Percentiles rank a stretch among this genome's conserved stretches.
Conservation (phyloP, 805 yeast genomes). For the Diddensiella santjacobensis region DNA sequence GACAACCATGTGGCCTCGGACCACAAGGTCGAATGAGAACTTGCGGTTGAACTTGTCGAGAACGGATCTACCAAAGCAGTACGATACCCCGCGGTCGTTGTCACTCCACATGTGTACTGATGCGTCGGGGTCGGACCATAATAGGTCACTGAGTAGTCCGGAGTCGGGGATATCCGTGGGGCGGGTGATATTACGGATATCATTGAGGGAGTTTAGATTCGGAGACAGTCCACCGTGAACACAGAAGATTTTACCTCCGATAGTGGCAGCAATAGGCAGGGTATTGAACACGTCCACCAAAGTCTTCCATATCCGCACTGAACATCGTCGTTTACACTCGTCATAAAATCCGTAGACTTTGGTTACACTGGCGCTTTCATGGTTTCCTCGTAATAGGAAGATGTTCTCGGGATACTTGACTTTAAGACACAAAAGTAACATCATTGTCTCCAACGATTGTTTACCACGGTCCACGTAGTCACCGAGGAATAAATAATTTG, state of each 20-base stretch:
- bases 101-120: constrained; percentile 75
- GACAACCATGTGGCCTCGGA: constrained; percentile 79
- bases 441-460: constrained; percentile 85
- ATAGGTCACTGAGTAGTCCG: constrained; percentile 64
- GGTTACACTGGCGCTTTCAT: constrained; percentile 92
- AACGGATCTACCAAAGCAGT: constrained; percentile 68
- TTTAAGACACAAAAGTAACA: constrained; percentile 78
- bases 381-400: constrained; percentile 86
- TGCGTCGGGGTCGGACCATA: constrained; percentile 80
- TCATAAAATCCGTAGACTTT: constrained; percentile 94
- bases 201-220: constrained; percentile 64
- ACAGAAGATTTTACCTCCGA: constrained; percentile 86
- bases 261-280: constrained; percentile 86
- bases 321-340: constrained; percentile 89
- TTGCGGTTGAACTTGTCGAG: constrained; percentile 64
- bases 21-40: constrained; percentile 70
- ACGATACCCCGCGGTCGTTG: constrained; percentile 73
- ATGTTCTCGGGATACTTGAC: constrained; percentile 92
- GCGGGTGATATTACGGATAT: constrained; percentile 61
- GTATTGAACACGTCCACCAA: constrained; percentile 91
- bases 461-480: constrained; percentile 96
- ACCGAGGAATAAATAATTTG: constrained; percentile 85
- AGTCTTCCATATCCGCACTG: constrained; percentile 82
- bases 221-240: constrained; percentile 80
- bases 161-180: constrained; percentile 79